Evolutionary conservation across 2,329 filamentous ascomycete genomes (phyloP), one percentile per base, ranked within the genome.

Genomic region (Xylariaceae sp.): DNA sequence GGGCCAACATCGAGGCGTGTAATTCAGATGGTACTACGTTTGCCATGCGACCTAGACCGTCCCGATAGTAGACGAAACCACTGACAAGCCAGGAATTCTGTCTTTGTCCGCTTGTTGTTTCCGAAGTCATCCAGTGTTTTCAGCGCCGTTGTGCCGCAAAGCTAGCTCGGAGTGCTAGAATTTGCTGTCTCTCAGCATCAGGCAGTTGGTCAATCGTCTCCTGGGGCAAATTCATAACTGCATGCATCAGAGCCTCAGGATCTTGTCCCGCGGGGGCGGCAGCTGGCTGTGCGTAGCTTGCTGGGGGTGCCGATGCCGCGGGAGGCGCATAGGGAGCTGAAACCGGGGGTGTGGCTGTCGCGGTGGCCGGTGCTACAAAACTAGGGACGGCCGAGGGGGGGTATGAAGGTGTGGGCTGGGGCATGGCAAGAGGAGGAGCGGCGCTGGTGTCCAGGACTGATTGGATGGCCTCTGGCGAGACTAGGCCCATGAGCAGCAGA

Each of bases 401-500:
- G 48, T 72, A 78, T 10, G 63, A 64, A 12, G 69, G 54, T 1
- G 69, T 61, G 3, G 72, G 67, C 11, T 69, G 71, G 31, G 67
- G 60, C 31, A 65, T 66, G 10, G 73, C 71, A 28, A 7, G 22
- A 55, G 75, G 73, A 57, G 69, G 68, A 42, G 71, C 66, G 49
- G 72, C 69, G 31, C 67, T 69, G 5, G 76, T 73, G 65, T 95
- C 89, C 48, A 97, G 80, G 31, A 97, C 89, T 5, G 88, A 86
- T 57, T 87, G 82, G 49, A 97, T 85, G 3, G 91, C 86, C 62
- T 86, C 86, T 13, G 90, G 88, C 52, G 94, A 93, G 50, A 97
- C 90, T 10, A 97, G 84, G 42, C 91, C 90, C 83, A 97, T 94
- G 36, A 97, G 83, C 2, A 97, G 82, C 10, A 97, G 81, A 19